These are phyloP conservation scores for Raffaelea arxii DNA, from an alignment of 2,329 filamentous ascomycete genomes.

Conservation along the genomic window DNA sequence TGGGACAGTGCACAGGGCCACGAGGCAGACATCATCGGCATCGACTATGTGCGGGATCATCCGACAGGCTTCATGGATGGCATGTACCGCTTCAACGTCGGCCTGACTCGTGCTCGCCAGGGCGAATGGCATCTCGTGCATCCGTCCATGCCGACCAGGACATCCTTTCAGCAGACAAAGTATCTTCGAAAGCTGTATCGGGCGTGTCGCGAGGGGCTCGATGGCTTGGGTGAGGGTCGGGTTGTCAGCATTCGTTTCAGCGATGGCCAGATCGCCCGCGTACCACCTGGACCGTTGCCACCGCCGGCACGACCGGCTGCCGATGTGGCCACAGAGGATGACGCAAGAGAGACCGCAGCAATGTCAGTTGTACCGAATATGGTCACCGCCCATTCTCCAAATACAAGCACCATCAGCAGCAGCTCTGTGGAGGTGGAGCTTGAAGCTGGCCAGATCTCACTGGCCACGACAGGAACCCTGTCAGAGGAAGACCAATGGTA, in stretches of 20 bases:
- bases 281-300: background rate
- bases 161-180: slow-evolving; percentile 3
- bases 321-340: background rate
- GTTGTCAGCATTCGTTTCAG: slow-evolving; percentile 3
- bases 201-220: slow-evolving; percentile 4
- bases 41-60: slow-evolving; percentile 34
- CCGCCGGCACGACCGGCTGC: slow-evolving; percentile 35
- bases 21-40: slow-evolving; percentile 36
- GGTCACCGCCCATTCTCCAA: background rate
- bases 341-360: background rate
- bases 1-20: slow-evolving; percentile 36
- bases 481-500: too few relatives aligned
- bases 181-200: slow-evolving; percentile 12
- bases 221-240: slow-evolving; percentile 9
- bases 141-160: slow-evolving; percentile 17
- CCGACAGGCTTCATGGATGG: slow-evolving; percentile 32
- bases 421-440: too few relatives aligned
- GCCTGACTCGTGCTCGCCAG: slow-evolving; percentile 32
- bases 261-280: background rate
- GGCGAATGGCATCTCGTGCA: slow-evolving; percentile 38
- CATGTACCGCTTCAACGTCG: slow-evolving; percentile 33
- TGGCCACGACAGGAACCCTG: too few relatives aligned
- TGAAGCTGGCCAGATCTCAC: too few relatives aligned
- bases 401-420: too few relatives aligned
- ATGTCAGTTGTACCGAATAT: background rate